Conservation (phyloP, 2,329 filamentous ascomycete species). For the Phialophora expanda region DNA sequence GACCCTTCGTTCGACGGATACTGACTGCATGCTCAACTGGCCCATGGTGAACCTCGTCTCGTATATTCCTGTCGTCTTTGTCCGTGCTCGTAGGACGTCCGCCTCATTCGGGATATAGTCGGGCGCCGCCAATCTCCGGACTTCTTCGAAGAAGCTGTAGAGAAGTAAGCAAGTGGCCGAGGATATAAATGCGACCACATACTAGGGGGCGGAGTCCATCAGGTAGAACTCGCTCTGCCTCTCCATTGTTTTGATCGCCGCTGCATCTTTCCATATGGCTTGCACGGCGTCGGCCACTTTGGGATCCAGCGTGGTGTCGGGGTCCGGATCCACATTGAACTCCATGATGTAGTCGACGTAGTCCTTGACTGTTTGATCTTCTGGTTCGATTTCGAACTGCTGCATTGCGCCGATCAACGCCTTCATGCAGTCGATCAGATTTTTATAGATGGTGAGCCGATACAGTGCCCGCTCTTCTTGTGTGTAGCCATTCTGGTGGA, state of each 20-base stretch:
- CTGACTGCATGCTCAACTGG: slow-evolving; percentile 97
- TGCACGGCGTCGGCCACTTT: slow-evolving; percentile 82
- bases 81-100: slow-evolving; percentile 92
- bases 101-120: slow-evolving; percentile 93
- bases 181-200: slow-evolving; percentile 48
- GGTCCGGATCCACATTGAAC: slow-evolving; percentile 89
- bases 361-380: slow-evolving; percentile 71
- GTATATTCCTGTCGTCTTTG: slow-evolving; percentile 98
- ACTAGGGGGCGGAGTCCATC: slow-evolving; percentile 99
- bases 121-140: slow-evolving; percentile 77
- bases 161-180: slow-evolving; percentile 27
- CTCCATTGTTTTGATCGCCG: slow-evolving; percentile 81
- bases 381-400: slow-evolving; percentile 84
- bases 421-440: slow-evolving; percentile 94
- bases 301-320: slow-evolving; percentile 79
- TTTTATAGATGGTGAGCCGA: slow-evolving; percentile 96
- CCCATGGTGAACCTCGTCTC: slow-evolving; percentile 99
- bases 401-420: slow-evolving; percentile 89
- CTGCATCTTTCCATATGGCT: slow-evolving; percentile 87
- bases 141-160: slow-evolving; percentile 91
- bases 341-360: slow-evolving; percentile 80
- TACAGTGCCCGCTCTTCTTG: slow-evolving; percentile 93
- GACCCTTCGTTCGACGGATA: slow-evolving; percentile 2
- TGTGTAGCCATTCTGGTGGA: slow-evolving; percentile 96
- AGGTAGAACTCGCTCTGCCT: slow-evolving; percentile 98